Evolutionary conservation across 129 eudicot species (phyloP).

Genomic region (Flaveria trinervia): DNA sequence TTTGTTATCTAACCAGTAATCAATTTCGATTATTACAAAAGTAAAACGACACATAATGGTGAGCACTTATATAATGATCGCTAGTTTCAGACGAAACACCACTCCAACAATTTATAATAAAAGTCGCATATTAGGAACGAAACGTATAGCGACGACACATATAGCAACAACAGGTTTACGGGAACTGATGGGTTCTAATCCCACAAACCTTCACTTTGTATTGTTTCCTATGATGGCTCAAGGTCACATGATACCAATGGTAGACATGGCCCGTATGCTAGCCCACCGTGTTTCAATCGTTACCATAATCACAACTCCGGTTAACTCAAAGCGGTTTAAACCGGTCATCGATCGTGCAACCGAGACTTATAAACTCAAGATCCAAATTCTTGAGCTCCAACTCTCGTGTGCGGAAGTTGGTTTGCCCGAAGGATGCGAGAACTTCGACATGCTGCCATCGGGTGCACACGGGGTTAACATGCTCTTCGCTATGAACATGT

Average conservation of each 20-base stretch:
- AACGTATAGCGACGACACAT: no score
- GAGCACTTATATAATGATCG: no score
- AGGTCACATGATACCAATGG: constrained; percentile 56
- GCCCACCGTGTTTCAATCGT: constrained; percentile 42
- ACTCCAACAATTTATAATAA: no score
- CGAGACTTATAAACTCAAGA: constrained; percentile 35
- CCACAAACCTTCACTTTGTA: constrained; percentile 45
- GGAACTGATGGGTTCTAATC: constrained; percentile 18
- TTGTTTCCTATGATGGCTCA: constrained; percentile 53
- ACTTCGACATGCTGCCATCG: constrained; percentile 45
- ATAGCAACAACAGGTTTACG: no score
- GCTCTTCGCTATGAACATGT: constrained; percentile 32
- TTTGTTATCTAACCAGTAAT: no score
- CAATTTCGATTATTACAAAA: no score
- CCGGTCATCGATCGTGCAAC: constrained; percentile 33
- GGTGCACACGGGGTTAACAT: constrained; percentile 20
- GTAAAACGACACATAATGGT: no score
- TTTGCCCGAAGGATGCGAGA: constrained; percentile 50
- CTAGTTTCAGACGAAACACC: no score
- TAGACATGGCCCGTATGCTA: constrained; percentile 48
- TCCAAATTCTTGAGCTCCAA: constrained; percentile 38
- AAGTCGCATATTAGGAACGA: no score
- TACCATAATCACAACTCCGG: constrained; percentile 46
- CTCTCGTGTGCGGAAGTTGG: constrained; percentile 50
- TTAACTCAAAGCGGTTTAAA: constrained; percentile 42